phyloP scores from a whole-genome alignment of 345 rosid species.

The Isatis tinctoria region DNA sequence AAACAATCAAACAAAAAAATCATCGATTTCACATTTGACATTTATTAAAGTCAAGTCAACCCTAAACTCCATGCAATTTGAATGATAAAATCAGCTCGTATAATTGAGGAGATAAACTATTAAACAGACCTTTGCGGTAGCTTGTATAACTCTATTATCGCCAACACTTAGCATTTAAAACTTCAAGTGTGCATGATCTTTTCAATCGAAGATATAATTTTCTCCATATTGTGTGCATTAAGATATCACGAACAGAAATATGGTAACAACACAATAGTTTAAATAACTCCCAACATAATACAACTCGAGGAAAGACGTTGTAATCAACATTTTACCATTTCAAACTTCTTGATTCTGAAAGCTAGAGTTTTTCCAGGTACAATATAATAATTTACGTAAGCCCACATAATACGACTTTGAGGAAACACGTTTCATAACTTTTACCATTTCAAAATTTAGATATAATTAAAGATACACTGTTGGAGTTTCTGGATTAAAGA shows the following conservation, averaged over 20 bases:
- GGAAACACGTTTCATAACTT: not conserved
- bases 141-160: not conserved
- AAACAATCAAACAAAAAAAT: not conserved
- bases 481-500: not conserved
- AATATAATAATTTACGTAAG: not conserved
- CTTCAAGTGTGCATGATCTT: not conserved
- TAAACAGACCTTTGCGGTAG: not conserved
- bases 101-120: not conserved
- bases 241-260: not conserved
- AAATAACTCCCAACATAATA: not conserved
- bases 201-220: not conserved
- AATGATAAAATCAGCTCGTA: not conserved
- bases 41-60: conserved; percentile 3
- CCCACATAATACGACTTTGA: not conserved
- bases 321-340: conserved; percentile 9
- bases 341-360: not conserved
- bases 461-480: not conserved
- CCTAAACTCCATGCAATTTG: not conserved
- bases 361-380: not conserved
- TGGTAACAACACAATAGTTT: not conserved
- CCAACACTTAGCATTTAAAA: conserved; percentile 1
- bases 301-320: not conserved
- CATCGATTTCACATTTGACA: not conserved
- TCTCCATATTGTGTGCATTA: not conserved
- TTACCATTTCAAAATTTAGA: not conserved